These are phyloP conservation scores for Primulina huaijiensis DNA, from an alignment of 257 asterid genomes.

Conservation along the genomic window DNA sequence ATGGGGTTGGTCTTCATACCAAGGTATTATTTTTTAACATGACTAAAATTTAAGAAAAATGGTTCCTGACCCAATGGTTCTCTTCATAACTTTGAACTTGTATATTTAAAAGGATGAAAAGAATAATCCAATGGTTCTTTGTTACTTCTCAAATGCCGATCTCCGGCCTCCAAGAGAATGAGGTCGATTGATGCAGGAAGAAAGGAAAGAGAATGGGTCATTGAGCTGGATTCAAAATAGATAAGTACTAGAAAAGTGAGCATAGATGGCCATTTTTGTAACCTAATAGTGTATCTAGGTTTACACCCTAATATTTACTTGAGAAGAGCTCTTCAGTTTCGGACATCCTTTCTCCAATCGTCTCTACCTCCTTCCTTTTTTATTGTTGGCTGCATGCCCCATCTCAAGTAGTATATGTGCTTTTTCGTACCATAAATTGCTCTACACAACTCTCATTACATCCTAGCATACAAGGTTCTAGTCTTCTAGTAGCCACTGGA, in stretches of 20 bases:
- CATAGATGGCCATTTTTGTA: neutral
- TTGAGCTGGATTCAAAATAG: neutral
- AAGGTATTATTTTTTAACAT: constrained; percentile 47
- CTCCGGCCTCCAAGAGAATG: constrained; percentile 4
- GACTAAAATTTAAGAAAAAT: constrained; percentile 19
- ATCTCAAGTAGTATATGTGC: neutral
- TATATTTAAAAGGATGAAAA: too few relatives aligned
- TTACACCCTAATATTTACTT: neutral
- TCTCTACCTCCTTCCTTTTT: neutral
- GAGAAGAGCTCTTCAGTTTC: neutral
- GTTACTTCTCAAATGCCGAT: constrained; percentile 3
- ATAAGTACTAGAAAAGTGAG: neutral
- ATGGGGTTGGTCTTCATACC: constrained; percentile 71
- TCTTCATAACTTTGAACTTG: neutral
- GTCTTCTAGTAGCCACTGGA: neutral
- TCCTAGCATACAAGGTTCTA: constrained; percentile 11
- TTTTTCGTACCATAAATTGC: neutral
- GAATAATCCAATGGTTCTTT: too few relatives aligned
- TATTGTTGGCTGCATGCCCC: neutral
- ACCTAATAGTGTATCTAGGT: neutral
- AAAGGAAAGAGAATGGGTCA: constrained; percentile 1
- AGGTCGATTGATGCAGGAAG: neutral
- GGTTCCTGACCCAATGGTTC: constrained; percentile 4
- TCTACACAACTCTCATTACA: neutral
- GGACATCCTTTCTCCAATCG: neutral